phyloP scores from a whole-genome alignment of 2,329 filamentous ascomycete genomes.

The Penicillium olsonii region DNA sequence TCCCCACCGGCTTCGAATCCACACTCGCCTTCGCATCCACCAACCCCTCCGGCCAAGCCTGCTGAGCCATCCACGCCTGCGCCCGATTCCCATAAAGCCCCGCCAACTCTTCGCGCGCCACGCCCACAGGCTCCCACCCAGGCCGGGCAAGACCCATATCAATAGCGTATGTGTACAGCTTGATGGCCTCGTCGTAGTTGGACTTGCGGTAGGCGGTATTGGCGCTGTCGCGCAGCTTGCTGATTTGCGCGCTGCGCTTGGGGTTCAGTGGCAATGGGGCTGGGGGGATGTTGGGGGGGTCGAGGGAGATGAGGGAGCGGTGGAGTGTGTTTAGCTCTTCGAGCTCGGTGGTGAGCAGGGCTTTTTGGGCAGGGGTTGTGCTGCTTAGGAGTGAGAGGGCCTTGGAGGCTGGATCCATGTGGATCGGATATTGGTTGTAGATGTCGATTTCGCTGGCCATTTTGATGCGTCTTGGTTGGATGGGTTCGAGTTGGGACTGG shows the following conservation, averaged over 20 bases:
- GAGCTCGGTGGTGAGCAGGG: conserved; percentile 65
- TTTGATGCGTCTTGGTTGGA: conserved; percentile 8
- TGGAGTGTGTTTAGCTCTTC: conserved; percentile 76
- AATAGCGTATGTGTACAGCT: conserved; percentile 80
- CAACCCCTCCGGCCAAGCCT: conserved; percentile 81
- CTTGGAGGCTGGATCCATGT: conserved; percentile 81
- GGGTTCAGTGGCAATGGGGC: conserved; percentile 90
- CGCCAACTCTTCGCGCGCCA: conserved; percentile 82
- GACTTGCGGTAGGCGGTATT: conserved; percentile 81
- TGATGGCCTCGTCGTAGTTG: conserved; percentile 72
- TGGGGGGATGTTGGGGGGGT: conserved; percentile 70
- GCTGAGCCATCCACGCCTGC: conserved; percentile 79
- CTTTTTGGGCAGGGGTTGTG: conserved; percentile 45
- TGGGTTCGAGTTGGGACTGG: neutral
- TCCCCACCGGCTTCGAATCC: conserved; percentile 81
- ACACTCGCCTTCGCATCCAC: conserved; percentile 86
- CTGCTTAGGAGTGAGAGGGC: conserved; percentile 57
- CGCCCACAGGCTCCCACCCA: conserved; percentile 79
- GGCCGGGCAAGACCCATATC: conserved; percentile 85
- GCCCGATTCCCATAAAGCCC: conserved; percentile 82
- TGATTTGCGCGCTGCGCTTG: conserved; percentile 83
- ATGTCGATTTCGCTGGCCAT: conserved; percentile 37
- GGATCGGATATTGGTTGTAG: conserved; percentile 80
- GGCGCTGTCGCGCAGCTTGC: conserved; percentile 85
- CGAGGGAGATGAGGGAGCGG: conserved; percentile 66